Evolutionary conservation across 208 protist genomes (phyloP).

Genomic region (Leptomonas pyrrhocoris): DNA sequence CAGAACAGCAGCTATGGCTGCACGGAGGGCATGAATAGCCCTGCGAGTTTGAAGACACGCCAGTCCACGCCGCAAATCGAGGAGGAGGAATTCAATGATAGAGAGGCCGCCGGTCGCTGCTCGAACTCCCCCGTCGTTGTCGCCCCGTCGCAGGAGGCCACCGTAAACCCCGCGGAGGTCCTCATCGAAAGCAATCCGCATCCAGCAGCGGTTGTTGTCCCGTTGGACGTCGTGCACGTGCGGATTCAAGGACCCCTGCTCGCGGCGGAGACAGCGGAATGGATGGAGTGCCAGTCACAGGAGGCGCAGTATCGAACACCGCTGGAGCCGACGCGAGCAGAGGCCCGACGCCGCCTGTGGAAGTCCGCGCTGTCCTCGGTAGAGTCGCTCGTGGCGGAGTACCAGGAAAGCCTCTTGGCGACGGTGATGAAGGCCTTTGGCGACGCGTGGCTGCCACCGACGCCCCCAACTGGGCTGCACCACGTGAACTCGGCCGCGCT

Average conservation of each 20-base stretch:
- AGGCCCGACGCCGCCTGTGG: background rate
- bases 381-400: conserved; percentile 15
- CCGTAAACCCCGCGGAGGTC: background rate
- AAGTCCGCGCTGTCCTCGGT: background rate
- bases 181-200: background rate
- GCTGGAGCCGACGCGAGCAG: background rate
- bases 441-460: conserved; percentile 22
- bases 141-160: background rate
- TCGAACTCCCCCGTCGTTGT: background rate
- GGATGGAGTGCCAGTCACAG: background rate
- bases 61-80: conserved; percentile 15
- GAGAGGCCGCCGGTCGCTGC: background rate
- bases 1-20: conserved; percentile 39
- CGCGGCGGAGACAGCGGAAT: background rate
- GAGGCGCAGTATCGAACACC: background rate
- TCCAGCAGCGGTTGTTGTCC: background rate
- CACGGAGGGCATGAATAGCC: conserved; percentile 23
- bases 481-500: conserved; percentile 8
- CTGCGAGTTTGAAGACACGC: conserved; percentile 13
- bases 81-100: conserved; percentile 15
- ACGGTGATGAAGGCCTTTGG: conserved; percentile 20
- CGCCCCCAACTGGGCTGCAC: background rate
- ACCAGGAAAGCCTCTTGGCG: conserved; percentile 10
- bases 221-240: background rate
- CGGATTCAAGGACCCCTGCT: background rate